phyloP scores from a whole-genome alignment of 805 yeast genomes.

The Jamesozyma gamospora region DNA sequence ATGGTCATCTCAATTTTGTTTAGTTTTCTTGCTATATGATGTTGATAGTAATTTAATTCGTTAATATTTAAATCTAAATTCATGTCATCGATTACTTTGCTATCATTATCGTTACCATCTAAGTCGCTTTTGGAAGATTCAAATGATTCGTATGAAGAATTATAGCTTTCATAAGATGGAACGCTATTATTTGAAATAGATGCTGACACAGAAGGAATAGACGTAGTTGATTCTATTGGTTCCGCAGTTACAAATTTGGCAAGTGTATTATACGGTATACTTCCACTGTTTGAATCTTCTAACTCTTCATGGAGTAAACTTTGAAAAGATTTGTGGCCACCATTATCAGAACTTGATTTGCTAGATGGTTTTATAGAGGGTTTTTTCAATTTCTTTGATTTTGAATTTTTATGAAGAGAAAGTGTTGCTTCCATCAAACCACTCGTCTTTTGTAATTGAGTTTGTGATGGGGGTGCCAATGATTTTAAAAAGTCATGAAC shows the following conservation, averaged over 20 bases:
- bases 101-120: background rate
- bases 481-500: constrained; percentile 22
- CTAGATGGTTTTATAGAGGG: background rate
- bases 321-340: constrained; percentile 14
- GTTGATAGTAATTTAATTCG: constrained; percentile 17
- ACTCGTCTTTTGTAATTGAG: constrained; percentile 3
- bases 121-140: background rate
- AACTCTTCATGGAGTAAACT: constrained; percentile 16
- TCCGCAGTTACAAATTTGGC: background rate
- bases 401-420: background rate
- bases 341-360: background rate
- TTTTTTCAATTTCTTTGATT: background rate
- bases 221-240: background rate
- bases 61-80: constrained; percentile 10
- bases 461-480: constrained; percentile 13
- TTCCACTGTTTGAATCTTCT: constrained; percentile 3
- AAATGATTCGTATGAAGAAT: constrained; percentile 4
- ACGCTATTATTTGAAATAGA: background rate
- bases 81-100: background rate
- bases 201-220: background rate
- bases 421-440: background rate
- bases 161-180: constrained; percentile 6
- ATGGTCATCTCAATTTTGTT: constrained; percentile 18
- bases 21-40: constrained; percentile 17
- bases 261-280: background rate